Evolutionary conservation across 371 early-diverging fungal genomes (phyloP).

Genomic region (Actinomucor elegans): DNA sequence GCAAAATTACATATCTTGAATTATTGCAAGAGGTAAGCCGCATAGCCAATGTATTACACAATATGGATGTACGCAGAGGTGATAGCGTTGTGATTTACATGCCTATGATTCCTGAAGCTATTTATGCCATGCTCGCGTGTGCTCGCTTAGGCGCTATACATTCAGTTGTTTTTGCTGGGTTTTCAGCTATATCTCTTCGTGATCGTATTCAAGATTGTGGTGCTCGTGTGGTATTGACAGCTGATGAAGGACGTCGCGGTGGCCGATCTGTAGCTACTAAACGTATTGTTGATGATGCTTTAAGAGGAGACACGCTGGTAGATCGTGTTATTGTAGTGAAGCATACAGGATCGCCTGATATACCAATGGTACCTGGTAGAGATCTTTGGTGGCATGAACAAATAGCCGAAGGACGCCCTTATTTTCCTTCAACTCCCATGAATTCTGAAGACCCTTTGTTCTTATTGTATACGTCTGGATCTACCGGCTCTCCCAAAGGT

Average conservation of each 20-base stretch:
- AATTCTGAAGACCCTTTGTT: constrained; percentile 92
- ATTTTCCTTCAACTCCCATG: constrained; percentile 76
- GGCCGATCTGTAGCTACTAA: constrained; percentile 84
- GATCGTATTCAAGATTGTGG: constrained; percentile 79
- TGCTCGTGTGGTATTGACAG: constrained; percentile 74
- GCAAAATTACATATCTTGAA: constrained; percentile 78
- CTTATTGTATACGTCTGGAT: constrained; percentile 94
- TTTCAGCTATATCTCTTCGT: constrained; percentile 80
- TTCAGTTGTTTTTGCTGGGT: constrained; percentile 92
- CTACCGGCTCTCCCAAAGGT: constrained; percentile 95
- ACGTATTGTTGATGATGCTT: constrained; percentile 88
- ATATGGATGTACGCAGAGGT: constrained; percentile 81
- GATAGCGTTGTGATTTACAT: constrained; percentile 93
- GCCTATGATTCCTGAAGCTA: constrained; percentile 95
- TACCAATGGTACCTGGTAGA: constrained; percentile 64
- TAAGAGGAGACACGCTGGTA: constrained; percentile 44
- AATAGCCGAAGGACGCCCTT: constrained; percentile 64
- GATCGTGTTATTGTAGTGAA: constrained; percentile 76
- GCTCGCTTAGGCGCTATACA: constrained; percentile 89
- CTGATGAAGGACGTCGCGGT: constrained; percentile 86
- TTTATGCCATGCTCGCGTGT: constrained; percentile 89
- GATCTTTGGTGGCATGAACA: constrained; percentile 91
- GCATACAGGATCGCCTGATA: constrained; percentile 70
- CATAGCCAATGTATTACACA: constrained; percentile 78
- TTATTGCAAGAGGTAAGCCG: constrained; percentile 77